These are phyloP conservation scores for Solidago caesia DNA, from an alignment of 129 eudicot genomes.

Conservation along the genomic window DNA sequence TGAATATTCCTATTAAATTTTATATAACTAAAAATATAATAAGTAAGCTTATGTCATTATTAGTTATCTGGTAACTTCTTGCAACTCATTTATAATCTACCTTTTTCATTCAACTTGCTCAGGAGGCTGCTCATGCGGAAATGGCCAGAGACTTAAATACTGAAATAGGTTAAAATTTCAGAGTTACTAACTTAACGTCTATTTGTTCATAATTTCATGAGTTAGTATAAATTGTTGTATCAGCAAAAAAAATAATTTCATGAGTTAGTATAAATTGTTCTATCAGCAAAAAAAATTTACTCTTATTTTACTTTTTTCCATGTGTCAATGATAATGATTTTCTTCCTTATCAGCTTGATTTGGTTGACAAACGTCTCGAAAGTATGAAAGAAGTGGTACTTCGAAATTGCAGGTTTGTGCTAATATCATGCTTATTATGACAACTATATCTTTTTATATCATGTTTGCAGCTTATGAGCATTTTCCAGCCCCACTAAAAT, in stretches of 20 bases:
- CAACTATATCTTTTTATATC: neutral
- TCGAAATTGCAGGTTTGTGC: slow-evolving; percentile 73
- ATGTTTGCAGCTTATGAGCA: neutral
- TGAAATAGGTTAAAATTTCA: slow-evolving; percentile 43
- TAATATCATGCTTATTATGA: neutral
- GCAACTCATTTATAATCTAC: slow-evolving; percentile 30
- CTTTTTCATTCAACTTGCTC: slow-evolving; percentile 68
- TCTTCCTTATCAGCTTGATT: slow-evolving; percentile 55
- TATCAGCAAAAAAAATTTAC: neutral
- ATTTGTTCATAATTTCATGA: neutral
- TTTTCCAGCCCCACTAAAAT: neutral
- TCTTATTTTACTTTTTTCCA: neutral
- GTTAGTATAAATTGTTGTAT: neutral
- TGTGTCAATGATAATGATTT: neutral
- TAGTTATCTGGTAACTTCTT: slow-evolving; percentile 17
- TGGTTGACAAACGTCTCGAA: slow-evolving; percentile 52
- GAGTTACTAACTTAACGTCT: neutral
- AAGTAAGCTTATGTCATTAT: no score
- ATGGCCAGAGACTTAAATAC: slow-evolving; percentile 60
- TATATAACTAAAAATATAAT: no score
- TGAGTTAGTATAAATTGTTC: neutral
- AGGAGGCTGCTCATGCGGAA: slow-evolving; percentile 87
- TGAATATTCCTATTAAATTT: no score
- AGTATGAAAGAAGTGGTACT: slow-evolving; percentile 63
- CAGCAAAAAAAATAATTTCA: neutral